Evolutionary conservation across 2,329 filamentous ascomycete genomes (phyloP).

Genomic region (Pestalotiopsis sp.): DNA sequence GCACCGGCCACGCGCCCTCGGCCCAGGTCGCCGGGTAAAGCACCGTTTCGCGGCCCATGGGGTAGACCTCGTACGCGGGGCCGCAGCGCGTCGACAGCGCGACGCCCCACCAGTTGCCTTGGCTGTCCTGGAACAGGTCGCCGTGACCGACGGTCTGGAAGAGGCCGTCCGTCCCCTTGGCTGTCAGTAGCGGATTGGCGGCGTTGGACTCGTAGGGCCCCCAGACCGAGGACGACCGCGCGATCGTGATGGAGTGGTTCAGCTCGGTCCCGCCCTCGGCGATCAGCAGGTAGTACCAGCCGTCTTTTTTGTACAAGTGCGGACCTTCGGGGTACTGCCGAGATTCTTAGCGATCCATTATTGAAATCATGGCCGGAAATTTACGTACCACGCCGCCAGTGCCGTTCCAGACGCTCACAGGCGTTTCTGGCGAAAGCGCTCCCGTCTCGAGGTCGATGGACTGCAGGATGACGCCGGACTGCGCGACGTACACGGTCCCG

Average conservation of each 20-base stretch:
- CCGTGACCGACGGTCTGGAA: slow-evolving; percentile 36
- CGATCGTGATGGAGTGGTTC: slow-evolving; percentile 40
- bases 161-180: slow-evolving; percentile 29
- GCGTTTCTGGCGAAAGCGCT: slow-evolving; percentile 11
- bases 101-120: slow-evolving; percentile 49
- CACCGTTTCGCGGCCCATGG: slow-evolving; percentile 56
- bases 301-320: slow-evolving; percentile 41
- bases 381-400: slow-evolving; percentile 22
- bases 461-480: slow-evolving; percentile 15
- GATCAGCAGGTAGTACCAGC: slow-evolving; percentile 47
- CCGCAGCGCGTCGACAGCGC: slow-evolving; percentile 24
- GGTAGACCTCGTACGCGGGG: slow-evolving; percentile 41
- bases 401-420: slow-evolving; percentile 32
- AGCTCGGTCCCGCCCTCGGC: slow-evolving; percentile 47
- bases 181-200: slow-evolving; percentile 42
- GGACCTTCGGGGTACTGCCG: slow-evolving; percentile 38
- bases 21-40: slow-evolving; percentile 43
- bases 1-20: slow-evolving; percentile 47
- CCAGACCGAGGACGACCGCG: slow-evolving; percentile 33
- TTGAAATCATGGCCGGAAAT: not conserved
- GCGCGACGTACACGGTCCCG: slow-evolving; percentile 25
- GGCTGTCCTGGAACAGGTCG: slow-evolving; percentile 34
- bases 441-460: slow-evolving; percentile 16
- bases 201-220: slow-evolving; percentile 40
- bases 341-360: not conserved